Evolutionary conservation across 2,329 filamentous ascomycete species (phyloP), one percentile per base, ranked within the genome.

Genomic region (Aspergillus ustus): DNA sequence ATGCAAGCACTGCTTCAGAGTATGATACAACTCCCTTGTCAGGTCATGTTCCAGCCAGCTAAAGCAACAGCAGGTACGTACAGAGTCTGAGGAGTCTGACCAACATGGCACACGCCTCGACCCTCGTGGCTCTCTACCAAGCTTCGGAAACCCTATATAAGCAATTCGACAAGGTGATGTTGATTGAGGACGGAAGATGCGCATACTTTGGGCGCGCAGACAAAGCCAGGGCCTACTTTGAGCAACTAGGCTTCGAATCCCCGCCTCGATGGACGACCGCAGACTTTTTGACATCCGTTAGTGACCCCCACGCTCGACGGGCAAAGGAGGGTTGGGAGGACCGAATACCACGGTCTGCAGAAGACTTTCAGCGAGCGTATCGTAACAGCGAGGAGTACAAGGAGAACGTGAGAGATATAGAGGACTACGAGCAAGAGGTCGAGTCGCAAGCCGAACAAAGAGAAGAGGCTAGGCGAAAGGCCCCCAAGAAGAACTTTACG

Each of bases 221-320:
- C 4, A 78, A 85, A 1, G 91, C 90, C 1, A 90, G 86, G 70
- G 75, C 82, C 29, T 93, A 91, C 71, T 93, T 93, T 65, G 76
- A 87, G 52, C 78, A 85, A n/a, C 80, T 93, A 40, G 91, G 91
- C 0, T 93, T 92, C 67, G 81, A 86, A 17, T 91, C 89, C 69
- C 89, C 90, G 0, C 83, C 87, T 22, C 84, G 90, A 15, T 87
- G 89, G 83, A 92, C 89, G 0, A 89, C 88, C 0, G 87, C 87
- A 4, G 91, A 94, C 73, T 94, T 93, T 75, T 77, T 93, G 37
- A 93, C 91, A 0, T 91, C 89, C 2, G 88, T 93, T 70, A 92
- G 87, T 7, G 85, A 86, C 48, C 78, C 83, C 1, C 80, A 86
- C 58, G 87, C 88, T 62, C 80, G 88, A 34, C 78, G 84, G 34